Conservation (phyloP, 1,284 basidiomycete species). For the Ustilago vetiveriae region DNA sequence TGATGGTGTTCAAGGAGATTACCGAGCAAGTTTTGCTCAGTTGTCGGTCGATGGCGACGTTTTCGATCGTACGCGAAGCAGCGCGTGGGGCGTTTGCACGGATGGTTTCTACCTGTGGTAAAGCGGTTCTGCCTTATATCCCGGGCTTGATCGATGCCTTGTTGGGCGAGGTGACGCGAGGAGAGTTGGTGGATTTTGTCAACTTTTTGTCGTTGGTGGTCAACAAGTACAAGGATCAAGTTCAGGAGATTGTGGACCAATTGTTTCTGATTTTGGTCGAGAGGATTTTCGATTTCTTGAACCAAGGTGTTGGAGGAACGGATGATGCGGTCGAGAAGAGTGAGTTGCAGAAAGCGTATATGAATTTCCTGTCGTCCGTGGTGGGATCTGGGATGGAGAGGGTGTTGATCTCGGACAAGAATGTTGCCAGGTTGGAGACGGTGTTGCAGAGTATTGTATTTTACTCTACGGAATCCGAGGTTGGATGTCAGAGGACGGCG, state of each 20-base stretch:
- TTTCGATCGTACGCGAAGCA: constrained; percentile 89
- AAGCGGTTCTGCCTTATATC: constrained; percentile 78
- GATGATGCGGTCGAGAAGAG: constrained; percentile 85
- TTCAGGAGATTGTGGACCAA: constrained; percentile 87
- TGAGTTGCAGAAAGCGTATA: constrained; percentile 91
- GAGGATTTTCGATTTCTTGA: constrained; percentile 83
- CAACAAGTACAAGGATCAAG: constrained; percentile 87
- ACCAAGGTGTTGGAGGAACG: constrained; percentile 85
- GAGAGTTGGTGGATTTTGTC: constrained; percentile 93
- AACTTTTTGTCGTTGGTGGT: constrained; percentile 90
- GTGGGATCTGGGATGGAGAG: constrained; percentile 79
- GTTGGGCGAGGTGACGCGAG: constrained; percentile 87
- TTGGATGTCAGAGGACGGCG: constrained; percentile 78
- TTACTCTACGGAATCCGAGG: constrained; percentile 68
- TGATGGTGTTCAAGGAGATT: constrained; percentile 84
- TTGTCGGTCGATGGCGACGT: constrained; percentile 85
- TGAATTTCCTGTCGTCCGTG: constrained; percentile 82
- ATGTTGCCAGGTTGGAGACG: constrained; percentile 80
- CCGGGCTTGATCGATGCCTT: constrained; percentile 87
- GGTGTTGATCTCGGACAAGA: constrained; percentile 86
- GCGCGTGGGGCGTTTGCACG: constrained; percentile 85
- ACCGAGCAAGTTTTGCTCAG: constrained; percentile 89
- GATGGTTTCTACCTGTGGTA: constrained; percentile 87
- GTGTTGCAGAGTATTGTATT: constrained; percentile 75
- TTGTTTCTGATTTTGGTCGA: constrained; percentile 85